These are phyloP conservation scores for Acanthamoeba castellanii DNA, from an alignment of 208 protist genomes.

Conservation along the genomic window DNA sequence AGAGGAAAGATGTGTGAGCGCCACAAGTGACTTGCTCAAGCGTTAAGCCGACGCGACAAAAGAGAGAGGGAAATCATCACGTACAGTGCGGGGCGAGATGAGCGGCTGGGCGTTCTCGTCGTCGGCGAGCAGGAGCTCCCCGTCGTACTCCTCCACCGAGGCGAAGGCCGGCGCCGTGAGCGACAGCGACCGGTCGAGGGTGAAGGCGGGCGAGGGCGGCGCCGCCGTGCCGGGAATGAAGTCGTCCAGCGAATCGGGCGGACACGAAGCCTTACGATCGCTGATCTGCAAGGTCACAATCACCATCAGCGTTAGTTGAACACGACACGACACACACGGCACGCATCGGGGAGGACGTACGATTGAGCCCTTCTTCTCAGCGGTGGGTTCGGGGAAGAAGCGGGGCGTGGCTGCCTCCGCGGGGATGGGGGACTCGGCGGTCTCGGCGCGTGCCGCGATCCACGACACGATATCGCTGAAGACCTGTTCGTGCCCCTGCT, in stretches of 20 bases:
- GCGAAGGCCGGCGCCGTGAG: background rate
- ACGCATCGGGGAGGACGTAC: background rate
- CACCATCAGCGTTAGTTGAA: too few relatives aligned
- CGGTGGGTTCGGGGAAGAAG: background rate
- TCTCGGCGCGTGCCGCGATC: background rate
- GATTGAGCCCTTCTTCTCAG: conserved; percentile 1
- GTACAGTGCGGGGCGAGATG: too few relatives aligned
- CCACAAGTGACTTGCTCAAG: too few relatives aligned
- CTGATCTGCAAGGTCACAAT: background rate
- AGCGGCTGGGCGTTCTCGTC: too few relatives aligned
- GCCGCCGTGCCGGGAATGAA: background rate
- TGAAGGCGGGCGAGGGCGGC: background rate
- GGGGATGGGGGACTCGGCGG: background rate
- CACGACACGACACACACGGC: too few relatives aligned
- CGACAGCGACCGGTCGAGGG: conserved; percentile 11
- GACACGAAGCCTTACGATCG: background rate
- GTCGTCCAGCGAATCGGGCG: background rate
- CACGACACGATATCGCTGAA: conserved; percentile 14
- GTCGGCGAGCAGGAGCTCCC: background rate
- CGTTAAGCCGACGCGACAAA: too few relatives aligned
- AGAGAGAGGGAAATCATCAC: too few relatives aligned
- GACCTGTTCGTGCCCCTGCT: background rate
- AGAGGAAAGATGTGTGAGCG: too few relatives aligned
- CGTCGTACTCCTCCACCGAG: background rate
- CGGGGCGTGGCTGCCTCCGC: background rate